Base-by-base conservation (phyloP, 306 rosid genomes). In the Malus orientalis region DNA sequence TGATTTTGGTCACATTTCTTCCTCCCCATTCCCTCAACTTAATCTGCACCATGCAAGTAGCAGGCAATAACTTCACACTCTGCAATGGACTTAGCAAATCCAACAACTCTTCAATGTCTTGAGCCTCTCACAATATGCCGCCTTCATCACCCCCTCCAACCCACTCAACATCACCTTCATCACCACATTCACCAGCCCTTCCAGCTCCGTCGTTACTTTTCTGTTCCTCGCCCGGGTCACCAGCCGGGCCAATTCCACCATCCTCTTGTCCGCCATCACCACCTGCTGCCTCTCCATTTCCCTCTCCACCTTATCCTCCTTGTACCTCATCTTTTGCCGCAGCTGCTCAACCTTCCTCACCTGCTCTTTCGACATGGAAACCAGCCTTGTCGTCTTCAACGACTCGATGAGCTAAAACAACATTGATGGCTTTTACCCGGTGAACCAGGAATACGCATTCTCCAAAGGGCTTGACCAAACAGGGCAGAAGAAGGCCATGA, bases 111-210 rank as follows among this genome's bases (percentile, higher is more conserved):
- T 93, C 16, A 91, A 45, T 16, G 95, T 74, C 82, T 86, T 89
- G 51, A 91, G 83, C 67, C 98, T 86, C 59, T 83, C 94, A 69
- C 96, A 89, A 80, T 93, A 93, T 0, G 96, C 90, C 54, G 81
- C 87, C 83, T 93, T 89, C 94, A 93, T 84, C 1, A 84, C 76
- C 67, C 68, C 84, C 88, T 91, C 98, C 73, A 93, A 38, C 30
- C 88, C 87, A 0, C n/a, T 79, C 72, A 86, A 15, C 25, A 93
- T 57, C 1, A 81, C 81, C 32, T 79, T 85, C 83, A 93, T 3
- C 0, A 88, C 92, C 27, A 69, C 84, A 5, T 81, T 85, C 38
- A 74, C 88, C 63, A 71, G 16, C 36, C 68, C 75, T 22, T 83
- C 88, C 6, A 81, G 60, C 16, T 67, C 57, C n/a, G 7, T 57